Evolutionary conservation across 805 yeast genomes (phyloP).

Genomic region (Trichomonascus vanleenenianus): DNA sequence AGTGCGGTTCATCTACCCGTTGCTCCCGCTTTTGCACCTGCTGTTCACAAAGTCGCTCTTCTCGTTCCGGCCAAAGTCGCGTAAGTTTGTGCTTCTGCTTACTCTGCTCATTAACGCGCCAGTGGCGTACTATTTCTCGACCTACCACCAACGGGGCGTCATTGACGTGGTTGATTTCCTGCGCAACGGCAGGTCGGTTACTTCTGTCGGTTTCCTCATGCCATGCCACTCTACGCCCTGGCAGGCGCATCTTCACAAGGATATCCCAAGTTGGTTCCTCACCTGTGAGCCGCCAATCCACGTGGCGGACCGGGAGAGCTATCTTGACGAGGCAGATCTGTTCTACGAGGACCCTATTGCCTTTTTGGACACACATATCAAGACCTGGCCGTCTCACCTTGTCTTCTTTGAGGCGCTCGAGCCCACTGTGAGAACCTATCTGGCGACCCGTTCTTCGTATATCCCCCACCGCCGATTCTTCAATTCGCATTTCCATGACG

Average conservation of each 20-base stretch:
- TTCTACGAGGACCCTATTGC: conserved; percentile 59
- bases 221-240: conserved; percentile 99
- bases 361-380: conserved; percentile 44
- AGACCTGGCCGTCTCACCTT: conserved; percentile 62
- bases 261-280: conserved; percentile 58
- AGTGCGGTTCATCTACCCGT: conserved; percentile 78
- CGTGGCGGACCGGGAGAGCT: conserved; percentile 33
- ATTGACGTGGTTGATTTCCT: conserved; percentile 55
- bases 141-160: conserved; percentile 82
- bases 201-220: conserved; percentile 70
- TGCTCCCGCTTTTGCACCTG: conserved; percentile 64
- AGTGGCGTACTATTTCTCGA: conserved; percentile 46
- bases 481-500: conserved; percentile 84
- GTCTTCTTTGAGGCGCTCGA: conserved; percentile 64
- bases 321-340: conserved; percentile 81
- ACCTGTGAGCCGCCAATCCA: conserved; percentile 88
- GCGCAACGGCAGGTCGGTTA: conserved; percentile 33
- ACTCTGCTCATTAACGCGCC: conserved; percentile 33
- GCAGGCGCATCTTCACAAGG: conserved; percentile 73
- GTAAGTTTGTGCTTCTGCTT: conserved; percentile 9
- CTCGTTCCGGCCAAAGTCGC: conserved; percentile 5
- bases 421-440: conserved; percentile 33
- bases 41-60: conserved; percentile 39
- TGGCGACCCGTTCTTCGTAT: conserved; percentile 28
- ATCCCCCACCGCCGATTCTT: conserved; percentile 47